These are phyloP conservation scores for Phascolomyces articulosus DNA, from an alignment of 371 early-diverging fungal species.

Conservation along the genomic window DNA sequence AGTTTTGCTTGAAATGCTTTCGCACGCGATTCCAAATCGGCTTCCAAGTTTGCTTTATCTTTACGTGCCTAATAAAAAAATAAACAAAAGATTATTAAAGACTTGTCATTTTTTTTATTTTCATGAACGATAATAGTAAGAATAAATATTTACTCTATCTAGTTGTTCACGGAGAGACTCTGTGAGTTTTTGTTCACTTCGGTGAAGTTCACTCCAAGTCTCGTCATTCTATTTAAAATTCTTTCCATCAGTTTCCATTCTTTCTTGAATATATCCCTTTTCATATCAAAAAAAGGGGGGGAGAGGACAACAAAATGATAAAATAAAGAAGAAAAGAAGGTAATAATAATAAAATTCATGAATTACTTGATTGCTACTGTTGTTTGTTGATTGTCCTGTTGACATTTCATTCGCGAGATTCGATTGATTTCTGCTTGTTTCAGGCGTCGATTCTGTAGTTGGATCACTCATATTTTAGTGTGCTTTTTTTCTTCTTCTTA, in stretches of 20 bases:
- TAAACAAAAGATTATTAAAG: neutral
- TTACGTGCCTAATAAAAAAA: slow-evolving; percentile 37
- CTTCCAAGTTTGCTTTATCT: slow-evolving; percentile 48
- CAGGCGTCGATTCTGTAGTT: neutral
- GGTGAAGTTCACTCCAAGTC: slow-evolving; percentile 26
- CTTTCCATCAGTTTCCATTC: slow-evolving; percentile 1
- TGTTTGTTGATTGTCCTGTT: neutral
- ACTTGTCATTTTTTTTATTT: neutral
- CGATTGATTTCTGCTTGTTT: neutral
- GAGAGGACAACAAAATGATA: neutral
- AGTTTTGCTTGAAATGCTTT: slow-evolving; percentile 39
- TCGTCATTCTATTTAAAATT: slow-evolving; percentile 16
- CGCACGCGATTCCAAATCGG: slow-evolving; percentile 45
- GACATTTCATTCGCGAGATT: neutral
- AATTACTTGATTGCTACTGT: neutral
- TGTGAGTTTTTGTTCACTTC: slow-evolving; percentile 37
- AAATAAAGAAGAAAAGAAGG: too few relatives aligned
- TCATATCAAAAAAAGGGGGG: neutral
- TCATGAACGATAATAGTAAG: neutral
- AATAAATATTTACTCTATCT: slow-evolving; percentile 37
- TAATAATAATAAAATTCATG: neutral
- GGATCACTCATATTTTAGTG: neutral
- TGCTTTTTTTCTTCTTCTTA: too few relatives aligned
- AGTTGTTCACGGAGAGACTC: slow-evolving; percentile 49
- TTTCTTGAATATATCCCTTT: neutral